Base-by-base conservation (phyloP, 257 asterid species). In the Petunia axillaris region DNA sequence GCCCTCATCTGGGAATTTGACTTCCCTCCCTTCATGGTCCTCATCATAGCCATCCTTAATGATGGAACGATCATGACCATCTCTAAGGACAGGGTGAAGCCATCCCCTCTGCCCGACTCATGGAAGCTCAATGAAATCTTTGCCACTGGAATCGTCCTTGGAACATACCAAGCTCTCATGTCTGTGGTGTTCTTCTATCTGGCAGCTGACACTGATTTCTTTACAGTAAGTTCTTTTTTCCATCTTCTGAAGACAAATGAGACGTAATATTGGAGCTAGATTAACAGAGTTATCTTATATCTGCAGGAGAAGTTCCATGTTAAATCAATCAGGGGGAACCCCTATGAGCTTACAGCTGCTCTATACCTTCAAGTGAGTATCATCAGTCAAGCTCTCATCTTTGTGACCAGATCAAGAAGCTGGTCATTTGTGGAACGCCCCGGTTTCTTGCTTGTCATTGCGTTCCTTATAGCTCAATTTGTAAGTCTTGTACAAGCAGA, bases 361-460 rank as follows among this genome's bases (percentile, higher is more conserved):
- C 76, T 93, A 25, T 93, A 93, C 86, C 88, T 93, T 70, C 98
- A 93, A 91, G 95, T 93, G 79, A 93, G 97, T 83, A 88, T 87
- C n/a, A 86, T 93, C 62, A 93, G 97, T 64, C 97, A 93, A 78
- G 97, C 97, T 0, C 94, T 93, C 70, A 93, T 93, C 83, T 93
- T 93, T 0, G 97, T 93, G 70, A 93, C 98, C 1, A 85, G 98
- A 83, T 90, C 97, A 13, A 71, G 93, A 68, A 89, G 97, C 87
- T 93, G 93, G 92, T 93, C 98, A 5, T 91, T 86, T 4, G 75
- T 84, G 6, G 98, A 93, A 78, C 94, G 95, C 40, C 98, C 98
- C 1, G 98, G 98, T 44, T 0, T 82, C 10, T 63, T 82, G 85
- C 98, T 93, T 66, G 48, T 87, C 16, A 16, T 43, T 2, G 97